Conservation (phyloP, 2,329 filamentous ascomycete genomes). For the Ceratocystis eucalypticola region DNA sequence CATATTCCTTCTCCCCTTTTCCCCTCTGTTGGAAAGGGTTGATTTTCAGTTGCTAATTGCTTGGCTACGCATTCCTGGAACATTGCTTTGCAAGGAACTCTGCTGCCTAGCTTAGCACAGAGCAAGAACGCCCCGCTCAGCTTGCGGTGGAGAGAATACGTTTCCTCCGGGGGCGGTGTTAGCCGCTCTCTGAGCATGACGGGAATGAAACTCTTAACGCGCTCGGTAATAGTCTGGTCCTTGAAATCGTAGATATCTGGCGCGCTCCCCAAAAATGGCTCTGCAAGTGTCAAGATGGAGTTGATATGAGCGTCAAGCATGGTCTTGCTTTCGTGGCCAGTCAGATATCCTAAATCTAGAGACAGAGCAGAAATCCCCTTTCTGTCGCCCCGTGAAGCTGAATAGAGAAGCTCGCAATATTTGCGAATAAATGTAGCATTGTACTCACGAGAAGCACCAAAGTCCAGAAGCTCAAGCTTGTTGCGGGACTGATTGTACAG, state of each 20-base stretch:
- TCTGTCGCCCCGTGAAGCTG: slow-evolving; percentile 60
- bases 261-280: slow-evolving; percentile 67
- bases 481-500: slow-evolving; percentile 62
- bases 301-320: slow-evolving; percentile 90
- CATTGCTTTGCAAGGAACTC: slow-evolving; percentile 66
- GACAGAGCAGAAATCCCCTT: slow-evolving; percentile 52
- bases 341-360: slow-evolving; percentile 74
- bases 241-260: slow-evolving; percentile 82
- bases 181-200: slow-evolving; percentile 84
- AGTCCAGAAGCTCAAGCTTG: slow-evolving; percentile 83
- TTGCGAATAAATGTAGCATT: slow-evolving; percentile 63
- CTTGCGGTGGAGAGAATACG: slow-evolving; percentile 89
- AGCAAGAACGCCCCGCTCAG: slow-evolving; percentile 88
- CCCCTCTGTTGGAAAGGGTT: no score
- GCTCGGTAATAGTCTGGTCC: slow-evolving; percentile 90
- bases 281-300: slow-evolving; percentile 77
- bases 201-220: slow-evolving; percentile 77
- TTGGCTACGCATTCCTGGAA: slow-evolving; percentile 41
- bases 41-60: neutral
- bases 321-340: slow-evolving; percentile 66
- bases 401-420: slow-evolving; percentile 69
- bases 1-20: neutral
- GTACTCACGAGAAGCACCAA: slow-evolving; percentile 81
- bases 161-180: slow-evolving; percentile 89
- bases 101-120: slow-evolving; percentile 73